These are phyloP conservation scores for Yamadazyma dendronema DNA, from an alignment of 1,139 yeast species.

Conservation along the genomic window DNA sequence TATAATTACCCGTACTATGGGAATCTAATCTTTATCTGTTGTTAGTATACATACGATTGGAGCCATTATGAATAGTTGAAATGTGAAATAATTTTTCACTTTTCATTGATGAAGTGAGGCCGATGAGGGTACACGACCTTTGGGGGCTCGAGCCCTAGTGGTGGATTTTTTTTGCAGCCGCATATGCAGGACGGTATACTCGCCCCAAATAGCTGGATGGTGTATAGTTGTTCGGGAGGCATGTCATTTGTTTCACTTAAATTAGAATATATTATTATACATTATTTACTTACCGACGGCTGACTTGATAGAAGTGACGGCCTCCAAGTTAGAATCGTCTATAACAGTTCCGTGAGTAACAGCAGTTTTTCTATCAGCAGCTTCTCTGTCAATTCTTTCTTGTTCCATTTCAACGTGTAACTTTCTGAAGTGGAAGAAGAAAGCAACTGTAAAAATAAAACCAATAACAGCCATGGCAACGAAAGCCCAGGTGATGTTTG, in stretches of 20 bases:
- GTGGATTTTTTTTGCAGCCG: neutral
- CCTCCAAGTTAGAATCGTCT: conserved; percentile 15
- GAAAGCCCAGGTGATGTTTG: conserved; percentile 18
- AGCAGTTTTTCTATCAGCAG: conserved; percentile 13
- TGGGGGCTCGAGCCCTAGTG: neutral
- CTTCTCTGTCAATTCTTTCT: conserved; percentile 34
- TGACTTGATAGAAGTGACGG: conserved; percentile 17
- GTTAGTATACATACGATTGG: conserved; percentile 72
- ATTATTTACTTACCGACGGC: conserved; percentile 17
- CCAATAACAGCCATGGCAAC: conserved; percentile 18
- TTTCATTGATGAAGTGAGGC: conserved; percentile 2
- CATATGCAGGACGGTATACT: too few species aligned
- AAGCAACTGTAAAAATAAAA: conserved; percentile 37
- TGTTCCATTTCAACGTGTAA: conserved; percentile 51
- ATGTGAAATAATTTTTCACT: conserved; percentile 5
- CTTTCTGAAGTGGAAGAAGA: conserved; percentile 50
- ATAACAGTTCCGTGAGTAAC: conserved; percentile 14
- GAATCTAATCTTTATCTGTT: conserved; percentile 11
- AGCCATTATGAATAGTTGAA: conserved; percentile 56
- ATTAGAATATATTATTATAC: too few species aligned
- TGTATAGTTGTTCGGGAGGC: too few species aligned
- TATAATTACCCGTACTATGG: conserved; percentile 33
- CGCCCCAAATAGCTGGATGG: too few species aligned
- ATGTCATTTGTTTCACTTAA: too few species aligned
- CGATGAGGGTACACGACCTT: neutral